Evolutionary conservation across 2,329 filamentous ascomycete genomes (phyloP), one percentile per base, ranked within the genome.

Genomic region (Monosporascus sp.): DNA sequence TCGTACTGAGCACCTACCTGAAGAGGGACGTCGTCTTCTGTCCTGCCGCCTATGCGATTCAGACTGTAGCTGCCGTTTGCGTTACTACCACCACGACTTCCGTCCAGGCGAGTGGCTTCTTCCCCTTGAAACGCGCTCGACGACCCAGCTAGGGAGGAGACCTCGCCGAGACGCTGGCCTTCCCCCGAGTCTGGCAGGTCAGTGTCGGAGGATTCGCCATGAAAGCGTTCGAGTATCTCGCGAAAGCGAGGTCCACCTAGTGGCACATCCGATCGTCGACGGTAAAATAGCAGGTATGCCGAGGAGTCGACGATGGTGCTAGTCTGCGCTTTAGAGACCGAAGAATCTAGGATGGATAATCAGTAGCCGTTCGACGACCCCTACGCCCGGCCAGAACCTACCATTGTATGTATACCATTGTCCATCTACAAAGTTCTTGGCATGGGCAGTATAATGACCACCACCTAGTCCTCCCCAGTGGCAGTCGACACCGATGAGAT

Each of bases 381-480:
- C 11, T 8, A 37, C 17, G 20, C 24, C 17, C 45, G n/a, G 8
- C 44, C 35, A 17, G 14, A 24, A 72, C 86, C 72, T 78, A 94
- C 92, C 93, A 70, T 99, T 97, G 70, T 95, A 97, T 62, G 95
- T 89, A 70, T 97, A 97, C 94, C 94, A 99, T 69, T 88, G 79
- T 53, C 82, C 82, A 65, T 96, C 91, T 56, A 89, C 78, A 71
- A 96, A 97, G 69, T 96, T 97, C 75, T 91, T 92, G 40, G 91
- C 92, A 70, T 86, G 92, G 28, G 94, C 94, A 20, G 92, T 97
- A 74, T 99, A 99, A 71, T 99, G 94, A 1, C 94, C 94, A 43
- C 94, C 94, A 55, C 91, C 91, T 38, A 99, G 81, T 31, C 91
- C 91, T 56, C 94, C 94, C 68, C 88, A 96, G 70, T 99, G 94